These are phyloP conservation scores for Chondrus crispus DNA, from an alignment of 23 red algal genomes.

Conservation along the genomic window DNA sequence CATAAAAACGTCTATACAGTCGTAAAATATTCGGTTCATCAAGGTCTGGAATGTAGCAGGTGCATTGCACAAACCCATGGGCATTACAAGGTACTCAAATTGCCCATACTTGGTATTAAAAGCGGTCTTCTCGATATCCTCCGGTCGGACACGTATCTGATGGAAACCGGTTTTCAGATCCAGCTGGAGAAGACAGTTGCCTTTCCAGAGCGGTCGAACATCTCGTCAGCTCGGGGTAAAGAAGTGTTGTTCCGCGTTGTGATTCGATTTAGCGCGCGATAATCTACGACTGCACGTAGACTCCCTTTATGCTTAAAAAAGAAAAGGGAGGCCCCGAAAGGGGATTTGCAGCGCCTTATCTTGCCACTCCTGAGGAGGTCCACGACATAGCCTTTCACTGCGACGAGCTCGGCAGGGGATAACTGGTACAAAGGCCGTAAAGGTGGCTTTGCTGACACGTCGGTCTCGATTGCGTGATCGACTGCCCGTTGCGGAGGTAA, in stretches of 20 bases:
- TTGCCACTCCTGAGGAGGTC: neutral
- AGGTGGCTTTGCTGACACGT: neutral
- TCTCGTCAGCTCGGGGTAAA: neutral
- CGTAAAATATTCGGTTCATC: neutral
- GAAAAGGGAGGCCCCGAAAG: neutral
- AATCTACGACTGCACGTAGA: neutral
- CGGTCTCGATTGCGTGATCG: neutral
- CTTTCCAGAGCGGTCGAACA: neutral
- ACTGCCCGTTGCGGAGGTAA: neutral
- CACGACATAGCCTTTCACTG: neutral
- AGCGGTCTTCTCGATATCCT: neutral
- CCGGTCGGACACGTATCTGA: neutral
- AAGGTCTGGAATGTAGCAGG: neutral
- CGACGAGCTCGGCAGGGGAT: neutral
- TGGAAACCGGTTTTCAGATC: neutral
- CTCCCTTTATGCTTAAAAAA: neutral
- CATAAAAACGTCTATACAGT: neutral
- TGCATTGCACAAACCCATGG: neutral
- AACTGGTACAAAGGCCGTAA: neutral
- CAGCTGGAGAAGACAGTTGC: neutral
- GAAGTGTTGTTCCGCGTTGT: neutral
- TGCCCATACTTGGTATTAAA: neutral
- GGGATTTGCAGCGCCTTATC: neutral
- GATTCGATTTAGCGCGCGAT: neutral
- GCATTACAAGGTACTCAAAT: neutral